Base-by-base conservation (phyloP, 2,329 filamentous ascomycete genomes). In the Cyphellophora europaea region DNA sequence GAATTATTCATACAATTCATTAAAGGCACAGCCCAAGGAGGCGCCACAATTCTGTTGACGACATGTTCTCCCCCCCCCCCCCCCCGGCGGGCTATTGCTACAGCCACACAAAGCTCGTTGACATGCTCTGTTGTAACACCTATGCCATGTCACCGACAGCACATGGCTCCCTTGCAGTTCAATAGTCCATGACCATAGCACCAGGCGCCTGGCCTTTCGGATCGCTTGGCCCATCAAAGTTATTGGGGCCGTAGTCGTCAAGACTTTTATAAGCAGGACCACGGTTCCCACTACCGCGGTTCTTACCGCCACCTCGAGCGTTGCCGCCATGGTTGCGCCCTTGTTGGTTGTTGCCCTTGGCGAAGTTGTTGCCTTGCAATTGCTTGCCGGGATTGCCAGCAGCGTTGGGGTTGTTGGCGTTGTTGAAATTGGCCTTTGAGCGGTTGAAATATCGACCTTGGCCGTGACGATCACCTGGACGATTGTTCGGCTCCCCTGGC, bases 211-310 rank as follows among this genome's bases (percentile, higher is more conserved):
- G 41, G 15, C 33, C 33, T 21, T 45, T 45, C 13, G 37, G 19
- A 27, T 44, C 40, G 30, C 35, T 45, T 5, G 50, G 32, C 4
- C 49, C 50, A 28, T 62, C 58, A 31, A 52, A 50, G 38, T 40
- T 47, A 19, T 45, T 45, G 11, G 44, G 32, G 13, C 43, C 45
- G 35, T 62, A 57, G 47, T 85, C 80, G 52, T 84, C 80, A 2
- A 84, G 65, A 2, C 78, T 83, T 38, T 71, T 69, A 53, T 85
- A 84, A 29, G 66, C 62, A 37, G 64, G 61, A 10, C 61, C 58
- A 19, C 62, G 55, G 36, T 56, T 56, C 19, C 59, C 56, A 18
- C 11, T 21, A 19, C 12, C 12, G 19, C 33, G 12, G 8, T 33
- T 33, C 16, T 33, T 33, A 16, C 29, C 15, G 27, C 27, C 15